phyloP scores from a whole-genome alignment of 2,329 filamentous ascomycete species.

The Paracorniculantispora psalliotae region DNA sequence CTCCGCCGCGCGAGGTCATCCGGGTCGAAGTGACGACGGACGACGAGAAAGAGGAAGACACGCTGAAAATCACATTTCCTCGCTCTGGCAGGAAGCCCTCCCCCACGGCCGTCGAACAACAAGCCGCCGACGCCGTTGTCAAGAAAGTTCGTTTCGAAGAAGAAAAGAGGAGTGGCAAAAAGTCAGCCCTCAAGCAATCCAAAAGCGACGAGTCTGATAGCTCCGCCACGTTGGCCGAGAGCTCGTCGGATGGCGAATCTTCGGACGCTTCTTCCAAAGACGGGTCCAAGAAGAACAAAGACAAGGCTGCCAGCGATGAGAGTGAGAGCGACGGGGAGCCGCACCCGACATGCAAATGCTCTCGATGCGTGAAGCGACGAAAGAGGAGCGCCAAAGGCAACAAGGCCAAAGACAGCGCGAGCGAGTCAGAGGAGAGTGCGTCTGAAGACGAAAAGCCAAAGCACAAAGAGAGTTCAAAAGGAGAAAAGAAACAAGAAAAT shows the following conservation, averaged over 20 bases:
- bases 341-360: constrained; percentile 9
- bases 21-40: constrained; percentile 44
- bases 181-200: constrained; percentile 35
- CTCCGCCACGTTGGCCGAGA: constrained; percentile 13
- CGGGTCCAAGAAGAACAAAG: constrained; percentile 6
- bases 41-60: constrained; percentile 47
- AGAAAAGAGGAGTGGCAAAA: constrained; percentile 20
- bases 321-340: constrained; percentile 2
- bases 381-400: background rate
- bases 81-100: constrained; percentile 26
- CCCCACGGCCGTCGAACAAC: constrained; percentile 11
- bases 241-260: constrained; percentile 11
- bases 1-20: constrained; percentile 28
- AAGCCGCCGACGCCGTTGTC: constrained; percentile 14
- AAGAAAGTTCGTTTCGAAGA: constrained; percentile 43
- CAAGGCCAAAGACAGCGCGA: background rate
- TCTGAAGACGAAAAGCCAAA: background rate
- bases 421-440: background rate
- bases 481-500: constrained; percentile 11
- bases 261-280: constrained; percentile 19
- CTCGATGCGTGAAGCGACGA: background rate
- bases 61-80: constrained; percentile 44
- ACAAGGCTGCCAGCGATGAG: background rate
- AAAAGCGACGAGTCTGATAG: constrained; percentile 21
- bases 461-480: constrained; percentile 6